Evolutionary conservation across 768 basidiomycete species (phyloP).

Genomic region (Russula earlei): DNA sequence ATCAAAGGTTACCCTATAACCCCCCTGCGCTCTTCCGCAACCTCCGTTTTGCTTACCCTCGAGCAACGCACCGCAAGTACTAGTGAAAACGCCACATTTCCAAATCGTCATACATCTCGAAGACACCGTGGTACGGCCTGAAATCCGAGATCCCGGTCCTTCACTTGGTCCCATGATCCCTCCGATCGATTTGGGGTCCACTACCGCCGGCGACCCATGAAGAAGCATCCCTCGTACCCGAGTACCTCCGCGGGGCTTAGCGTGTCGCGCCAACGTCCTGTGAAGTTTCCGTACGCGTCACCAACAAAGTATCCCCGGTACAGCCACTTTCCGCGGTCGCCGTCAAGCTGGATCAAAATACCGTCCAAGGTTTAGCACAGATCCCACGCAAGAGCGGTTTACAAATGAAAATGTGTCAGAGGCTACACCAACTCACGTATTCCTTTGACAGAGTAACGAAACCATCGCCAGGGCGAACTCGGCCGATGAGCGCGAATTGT

Average conservation of each 20-base stretch:
- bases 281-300: constrained; percentile 54
- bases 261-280: constrained; percentile 85
- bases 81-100: constrained; percentile 4
- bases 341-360: constrained; percentile 40
- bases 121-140: background rate
- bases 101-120: background rate
- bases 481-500: constrained; percentile 69
- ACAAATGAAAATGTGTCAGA: background rate
- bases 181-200: constrained; percentile 11
- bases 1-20: background rate
- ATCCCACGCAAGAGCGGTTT: background rate
- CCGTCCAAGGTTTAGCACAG: constrained; percentile 18
- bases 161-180: background rate
- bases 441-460: constrained; percentile 75
- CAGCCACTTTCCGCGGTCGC: constrained; percentile 73
- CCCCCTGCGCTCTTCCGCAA: background rate
- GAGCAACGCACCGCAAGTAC: background rate
- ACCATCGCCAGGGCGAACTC: constrained; percentile 75
- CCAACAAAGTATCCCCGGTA: constrained; percentile 80
- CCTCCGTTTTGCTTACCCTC: background rate
- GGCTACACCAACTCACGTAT: constrained; percentile 43
- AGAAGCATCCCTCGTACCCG: constrained; percentile 85
- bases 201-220: constrained; percentile 56
- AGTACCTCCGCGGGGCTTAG: constrained; percentile 48
- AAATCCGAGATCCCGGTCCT: background rate